Percentiles rank a stretch among this genome's conserved stretches.
Conservation (phyloP, 1,139 yeast species). For the Yamadazyma triangularis region DNA sequence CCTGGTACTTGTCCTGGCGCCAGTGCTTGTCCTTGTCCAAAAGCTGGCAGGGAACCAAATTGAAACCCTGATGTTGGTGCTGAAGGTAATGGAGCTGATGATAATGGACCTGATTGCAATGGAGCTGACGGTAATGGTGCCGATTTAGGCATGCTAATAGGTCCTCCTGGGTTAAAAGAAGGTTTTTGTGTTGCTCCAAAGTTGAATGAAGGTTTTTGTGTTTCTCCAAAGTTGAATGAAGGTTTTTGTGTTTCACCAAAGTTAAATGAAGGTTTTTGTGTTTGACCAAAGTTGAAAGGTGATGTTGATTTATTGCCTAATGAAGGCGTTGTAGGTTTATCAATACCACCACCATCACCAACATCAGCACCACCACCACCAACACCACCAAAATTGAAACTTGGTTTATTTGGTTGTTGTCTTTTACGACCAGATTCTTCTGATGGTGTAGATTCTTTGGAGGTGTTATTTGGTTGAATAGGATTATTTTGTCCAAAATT, state of each 20-base stretch:
- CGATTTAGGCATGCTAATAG: slow-evolving; percentile 2
- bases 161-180: slow-evolving; percentile 1
- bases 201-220: slow-evolving; percentile 10
- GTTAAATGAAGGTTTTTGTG: slow-evolving; percentile 9
- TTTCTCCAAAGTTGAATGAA: slow-evolving; percentile 8
- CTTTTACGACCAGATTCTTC: slow-evolving; percentile 6
- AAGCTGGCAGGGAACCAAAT: too few species aligned
- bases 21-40: too few species aligned
- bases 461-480: slow-evolving; percentile 1
- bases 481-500: not conserved
- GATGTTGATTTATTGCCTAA: slow-evolving; percentile 2
- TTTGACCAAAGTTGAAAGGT: slow-evolving; percentile 11
- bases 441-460: slow-evolving; percentile 1
- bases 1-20: not conserved
- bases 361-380: too few species aligned
- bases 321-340: slow-evolving; percentile 1
- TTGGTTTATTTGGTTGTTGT: slow-evolving; percentile 3
- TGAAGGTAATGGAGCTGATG: too few species aligned
- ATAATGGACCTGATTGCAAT: too few species aligned
- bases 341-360: too few species aligned
- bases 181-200: slow-evolving; percentile 8
- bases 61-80: slow-evolving; percentile 1
- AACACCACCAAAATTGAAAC: slow-evolving; percentile 7
- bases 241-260: slow-evolving; percentile 11
- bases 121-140: slow-evolving; percentile 3